Evolutionary conservation across 2,329 filamentous ascomycete species (phyloP).

Genomic region (Tolypocladium cylindrosporum): DNA sequence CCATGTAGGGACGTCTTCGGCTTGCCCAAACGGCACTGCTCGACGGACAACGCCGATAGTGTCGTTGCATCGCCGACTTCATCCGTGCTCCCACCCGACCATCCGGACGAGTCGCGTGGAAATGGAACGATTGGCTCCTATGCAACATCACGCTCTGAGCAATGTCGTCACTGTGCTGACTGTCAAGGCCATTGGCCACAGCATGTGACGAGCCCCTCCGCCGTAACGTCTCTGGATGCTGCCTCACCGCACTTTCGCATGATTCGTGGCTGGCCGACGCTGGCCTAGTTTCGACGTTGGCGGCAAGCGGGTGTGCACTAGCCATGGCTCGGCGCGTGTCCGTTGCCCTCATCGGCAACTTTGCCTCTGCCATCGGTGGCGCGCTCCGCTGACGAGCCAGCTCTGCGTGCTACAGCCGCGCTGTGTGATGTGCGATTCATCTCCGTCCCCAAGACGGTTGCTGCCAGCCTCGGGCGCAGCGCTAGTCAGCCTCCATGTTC

Average conservation of each 20-base stretch:
- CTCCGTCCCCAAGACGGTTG: neutral
- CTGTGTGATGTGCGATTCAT: neutral
- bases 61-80: neutral
- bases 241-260: constrained; percentile 8
- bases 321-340: neutral
- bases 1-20: neutral
- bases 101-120: neutral
- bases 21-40: neutral
- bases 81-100: neutral
- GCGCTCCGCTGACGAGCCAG: neutral
- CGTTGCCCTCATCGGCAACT: neutral
- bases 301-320: neutral
- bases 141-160: neutral
- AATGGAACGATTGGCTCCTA: neutral
- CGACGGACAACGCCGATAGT: neutral
- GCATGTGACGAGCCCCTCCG: constrained; percentile 1
- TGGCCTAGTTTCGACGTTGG: constrained; percentile 5
- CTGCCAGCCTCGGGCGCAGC: neutral
- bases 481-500: neutral
- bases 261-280: constrained; percentile 4
- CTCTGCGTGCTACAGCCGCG: neutral
- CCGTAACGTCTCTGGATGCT: neutral
- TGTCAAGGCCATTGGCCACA: neutral
- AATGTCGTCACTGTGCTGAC: neutral
- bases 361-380: neutral